Conservation (phyloP, 345 rosid genomes). For the Litchi chinensis region DNA sequence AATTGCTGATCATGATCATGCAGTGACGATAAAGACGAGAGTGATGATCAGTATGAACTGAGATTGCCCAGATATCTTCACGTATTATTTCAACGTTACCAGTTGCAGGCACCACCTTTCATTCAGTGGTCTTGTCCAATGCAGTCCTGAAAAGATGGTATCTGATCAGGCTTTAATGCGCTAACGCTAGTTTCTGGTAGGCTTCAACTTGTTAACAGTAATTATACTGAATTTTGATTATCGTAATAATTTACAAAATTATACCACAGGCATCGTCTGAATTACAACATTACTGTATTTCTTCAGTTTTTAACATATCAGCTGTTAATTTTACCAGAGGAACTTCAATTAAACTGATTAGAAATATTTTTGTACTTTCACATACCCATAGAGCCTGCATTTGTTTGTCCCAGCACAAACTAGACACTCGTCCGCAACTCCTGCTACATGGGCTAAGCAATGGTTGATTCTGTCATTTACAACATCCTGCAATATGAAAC, state of each 20-base stretch:
- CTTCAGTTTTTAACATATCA: neutral
- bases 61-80: neutral
- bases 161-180: constrained; percentile 1
- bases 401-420: constrained; percentile 83
- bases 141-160: constrained; percentile 2
- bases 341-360: neutral
- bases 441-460: constrained; percentile 75
- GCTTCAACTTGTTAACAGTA: neutral
- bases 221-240: neutral
- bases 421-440: constrained; percentile 71
- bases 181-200: neutral
- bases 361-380: neutral
- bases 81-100: neutral
- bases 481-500: constrained; percentile 54
- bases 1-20: neutral
- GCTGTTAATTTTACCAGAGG: neutral
- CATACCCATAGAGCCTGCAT: constrained; percentile 64
- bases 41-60: neutral
- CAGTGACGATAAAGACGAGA: neutral
- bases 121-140: neutral
- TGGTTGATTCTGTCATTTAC: constrained; percentile 78
- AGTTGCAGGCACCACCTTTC: neutral
- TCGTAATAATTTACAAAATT: neutral
- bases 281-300: neutral
- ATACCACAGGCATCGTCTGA: neutral